Conservation (phyloP, 768 basidiomycete species). For the Panus rudis region DNA sequence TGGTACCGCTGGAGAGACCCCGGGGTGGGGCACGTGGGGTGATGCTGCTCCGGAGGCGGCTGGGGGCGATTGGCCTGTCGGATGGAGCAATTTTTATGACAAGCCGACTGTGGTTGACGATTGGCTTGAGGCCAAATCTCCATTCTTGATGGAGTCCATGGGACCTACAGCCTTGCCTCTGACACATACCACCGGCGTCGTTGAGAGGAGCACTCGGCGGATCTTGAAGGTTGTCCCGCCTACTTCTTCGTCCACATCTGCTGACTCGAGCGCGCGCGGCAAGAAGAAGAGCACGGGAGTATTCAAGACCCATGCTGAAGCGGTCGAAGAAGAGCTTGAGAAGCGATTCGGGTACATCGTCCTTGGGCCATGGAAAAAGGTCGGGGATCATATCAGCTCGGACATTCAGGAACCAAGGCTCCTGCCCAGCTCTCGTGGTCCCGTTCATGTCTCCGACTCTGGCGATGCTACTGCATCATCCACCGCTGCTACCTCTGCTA, state of each 20-base stretch:
- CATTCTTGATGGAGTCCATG: constrained; percentile 37
- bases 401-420: constrained; percentile 31
- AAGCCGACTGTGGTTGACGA: no score
- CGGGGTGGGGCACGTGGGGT: constrained; percentile 8
- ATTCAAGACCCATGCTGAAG: constrained; percentile 13
- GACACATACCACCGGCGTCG: constrained; percentile 58
- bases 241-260: constrained; percentile 21
- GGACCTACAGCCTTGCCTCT: constrained; percentile 52
- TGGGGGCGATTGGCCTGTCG: no score
- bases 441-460: constrained; percentile 13
- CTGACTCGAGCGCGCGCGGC: no score
- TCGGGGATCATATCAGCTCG: constrained; percentile 28
- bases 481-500: no score
- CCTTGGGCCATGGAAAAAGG: constrained; percentile 48
- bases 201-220: constrained; percentile 58
- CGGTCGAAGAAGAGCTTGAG: constrained; percentile 43
- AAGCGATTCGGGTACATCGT: constrained; percentile 41
- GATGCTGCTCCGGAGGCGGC: no score
- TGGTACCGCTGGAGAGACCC: constrained; percentile 1
- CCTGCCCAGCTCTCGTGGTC: constrained; percentile 31
- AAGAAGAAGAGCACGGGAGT: constrained; percentile 6
- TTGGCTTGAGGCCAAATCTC: no score
- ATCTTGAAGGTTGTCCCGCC: constrained; percentile 40
- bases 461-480: no score
- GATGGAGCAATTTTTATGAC: constrained; percentile 6